Evolutionary conservation across 2,329 filamentous ascomycete genomes (phyloP), one percentile per base, ranked within the genome.

Genomic region (Thelonectria rubi): DNA sequence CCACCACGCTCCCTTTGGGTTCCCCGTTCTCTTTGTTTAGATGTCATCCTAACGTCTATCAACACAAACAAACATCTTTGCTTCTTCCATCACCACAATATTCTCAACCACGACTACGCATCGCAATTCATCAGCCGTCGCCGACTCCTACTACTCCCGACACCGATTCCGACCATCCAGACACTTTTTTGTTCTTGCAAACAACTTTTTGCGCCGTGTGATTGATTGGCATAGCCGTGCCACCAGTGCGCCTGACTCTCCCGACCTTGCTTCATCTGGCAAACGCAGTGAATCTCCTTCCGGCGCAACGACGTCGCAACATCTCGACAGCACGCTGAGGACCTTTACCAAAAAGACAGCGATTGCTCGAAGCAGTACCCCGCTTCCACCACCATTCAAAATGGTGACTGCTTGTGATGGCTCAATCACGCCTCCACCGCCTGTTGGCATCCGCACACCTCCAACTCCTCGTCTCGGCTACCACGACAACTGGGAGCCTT

Each of bases 401-500:
- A 77, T 77, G 75, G 68, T 68, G 49, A 67, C 68, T 52, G 61
- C 60, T 54, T 67, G 66, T 43, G 63, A 63, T 49, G 65, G 68
- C 57, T 70, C 83, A 55, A 76, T 80, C 54, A 91, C 89, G 45
- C 89, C 90, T 66, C 85, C 88, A 52, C 87, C 86, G 65, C 81
- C 85, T 39, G 76, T 80, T 43, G 78, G 79, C 65, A 78, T 91
- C 64, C 86, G 81, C 73, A 91, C 89, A 50, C 91, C 91, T 63
- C 85, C 86, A 42, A 88, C 91, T 57, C 91, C 91, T 49, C 85
- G 84, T 61, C 84, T 88, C 72, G 91, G 90, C 39, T 87, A 82
- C 70, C 81, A 83, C 67, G 91, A 94, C 76, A 78, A 82, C 65
- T 93, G 89, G 82, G 85, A 91, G 72, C 91, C 91, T 46, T 93